phyloP scores from a whole-genome alignment of 2,329 filamentous ascomycete genomes.

The Chaetomiaceae sp. region DNA sequence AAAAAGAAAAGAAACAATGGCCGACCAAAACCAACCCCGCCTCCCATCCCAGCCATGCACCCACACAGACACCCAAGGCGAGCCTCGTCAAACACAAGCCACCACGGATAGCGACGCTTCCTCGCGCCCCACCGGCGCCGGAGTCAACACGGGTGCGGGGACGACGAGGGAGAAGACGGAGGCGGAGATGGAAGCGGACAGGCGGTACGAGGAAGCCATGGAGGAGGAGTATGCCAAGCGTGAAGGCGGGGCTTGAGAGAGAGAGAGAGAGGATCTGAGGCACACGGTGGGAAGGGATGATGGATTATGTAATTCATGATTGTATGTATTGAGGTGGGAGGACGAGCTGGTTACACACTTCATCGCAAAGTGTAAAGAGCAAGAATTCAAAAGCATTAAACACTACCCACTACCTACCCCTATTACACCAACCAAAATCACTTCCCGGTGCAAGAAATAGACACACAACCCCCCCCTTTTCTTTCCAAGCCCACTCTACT shows the following conservation, averaged over 20 bases:
- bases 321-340: too few species aligned
- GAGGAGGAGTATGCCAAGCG: slow-evolving; percentile 55
- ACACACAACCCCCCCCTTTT: too few species aligned
- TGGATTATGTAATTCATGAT: too few species aligned
- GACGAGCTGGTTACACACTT: too few species aligned
- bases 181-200: slow-evolving; percentile 46
- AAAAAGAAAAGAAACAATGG: neutral
- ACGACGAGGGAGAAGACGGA: slow-evolving; percentile 45
- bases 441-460: too few species aligned
- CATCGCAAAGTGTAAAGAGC: too few species aligned
- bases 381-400: too few species aligned
- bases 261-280: too few species aligned
- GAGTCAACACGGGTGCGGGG: slow-evolving; percentile 47
- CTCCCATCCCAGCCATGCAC: neutral
- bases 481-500: neutral
- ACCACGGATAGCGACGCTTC: neutral
- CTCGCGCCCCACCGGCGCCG: slow-evolving; percentile 37
- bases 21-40: neutral
- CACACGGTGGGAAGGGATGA: too few species aligned
- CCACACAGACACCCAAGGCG: neutral
- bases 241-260: slow-evolving; percentile 44
- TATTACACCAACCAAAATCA: too few species aligned
- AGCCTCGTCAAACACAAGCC: neutral
- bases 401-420: too few species aligned
- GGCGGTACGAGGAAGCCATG: slow-evolving; percentile 48